Evolutionary conservation across 805 yeast genomes (phyloP).

Genomic region (Pichia exigua): DNA sequence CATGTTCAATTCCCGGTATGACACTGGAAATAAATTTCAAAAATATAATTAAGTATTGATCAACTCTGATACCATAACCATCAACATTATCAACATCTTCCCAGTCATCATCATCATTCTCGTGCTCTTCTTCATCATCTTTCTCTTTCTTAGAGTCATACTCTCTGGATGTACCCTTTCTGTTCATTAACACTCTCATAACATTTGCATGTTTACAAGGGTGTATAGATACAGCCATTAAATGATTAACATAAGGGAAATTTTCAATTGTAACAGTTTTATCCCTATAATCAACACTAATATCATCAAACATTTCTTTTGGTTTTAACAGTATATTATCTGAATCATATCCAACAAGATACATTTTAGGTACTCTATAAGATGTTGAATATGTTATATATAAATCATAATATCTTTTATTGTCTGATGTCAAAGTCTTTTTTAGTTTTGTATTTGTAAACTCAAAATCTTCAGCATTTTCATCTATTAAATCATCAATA

Average conservation of each 20-base stretch:
- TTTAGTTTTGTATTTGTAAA: conserved; percentile 18
- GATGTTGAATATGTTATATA: conserved; percentile 92
- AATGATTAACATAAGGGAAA: conserved; percentile 72
- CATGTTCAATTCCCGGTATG: conserved; percentile 96
- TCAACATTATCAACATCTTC: conserved; percentile 14
- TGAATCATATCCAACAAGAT: conserved; percentile 76
- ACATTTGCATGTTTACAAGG: conserved; percentile 95
- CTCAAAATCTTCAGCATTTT: conserved; percentile 30
- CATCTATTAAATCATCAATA: conserved; percentile 31
- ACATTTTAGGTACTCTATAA: conserved; percentile 92
- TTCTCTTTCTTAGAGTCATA: conserved; percentile 21
- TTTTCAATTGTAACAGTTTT: conserved; percentile 95
- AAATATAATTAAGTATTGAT: conserved; percentile 84
- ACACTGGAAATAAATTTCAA: conserved; percentile 93
- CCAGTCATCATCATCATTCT: conserved; percentile 21
- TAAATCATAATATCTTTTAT: conserved; percentile 67
- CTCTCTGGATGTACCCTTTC: conserved; percentile 47
- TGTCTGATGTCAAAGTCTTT: neutral
- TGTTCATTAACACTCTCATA: conserved; percentile 78
- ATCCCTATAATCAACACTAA: conserved; percentile 82
- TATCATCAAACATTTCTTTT: conserved; percentile 89
- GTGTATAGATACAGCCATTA: conserved; percentile 83
- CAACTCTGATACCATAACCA: conserved; percentile 57
- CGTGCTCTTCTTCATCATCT: conserved; percentile 16
- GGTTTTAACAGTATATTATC: conserved; percentile 85